These are phyloP conservation scores for Puccinia hordei DNA, from an alignment of 1,284 basidiomycete genomes.

Conservation along the genomic window DNA sequence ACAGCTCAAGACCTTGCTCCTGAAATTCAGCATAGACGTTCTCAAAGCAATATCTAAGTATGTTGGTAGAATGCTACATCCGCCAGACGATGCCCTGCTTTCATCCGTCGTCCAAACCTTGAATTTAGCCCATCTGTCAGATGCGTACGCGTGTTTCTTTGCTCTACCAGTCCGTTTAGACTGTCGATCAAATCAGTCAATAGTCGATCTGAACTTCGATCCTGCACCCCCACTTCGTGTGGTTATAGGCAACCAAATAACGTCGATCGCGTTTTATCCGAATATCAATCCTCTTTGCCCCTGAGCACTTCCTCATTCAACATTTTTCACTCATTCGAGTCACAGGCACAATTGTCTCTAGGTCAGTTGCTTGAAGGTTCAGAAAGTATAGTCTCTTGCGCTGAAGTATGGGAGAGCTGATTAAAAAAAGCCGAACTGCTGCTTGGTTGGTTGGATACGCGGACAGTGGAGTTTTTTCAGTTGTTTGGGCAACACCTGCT, in stretches of 20 bases:
- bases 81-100: neutral
- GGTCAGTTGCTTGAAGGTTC: constrained; percentile 5
- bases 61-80: neutral
- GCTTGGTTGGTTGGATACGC: too few species aligned
- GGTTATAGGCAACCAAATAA: constrained; percentile 12
- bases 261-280: constrained; percentile 6
- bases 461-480: constrained; percentile 26
- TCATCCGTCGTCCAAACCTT: neutral
- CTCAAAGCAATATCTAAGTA: constrained; percentile 1
- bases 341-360: neutral
- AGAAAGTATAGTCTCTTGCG: neutral
- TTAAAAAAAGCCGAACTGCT: neutral
- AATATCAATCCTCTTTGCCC: constrained; percentile 37
- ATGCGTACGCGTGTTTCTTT: constrained; percentile 7
- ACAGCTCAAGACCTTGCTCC: constrained; percentile 5
- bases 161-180: neutral
- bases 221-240: neutral
- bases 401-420: neutral
- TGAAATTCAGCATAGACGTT: constrained; percentile 9
- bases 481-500: constrained; percentile 15
- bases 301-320: constrained; percentile 22
- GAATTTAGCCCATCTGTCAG: constrained; percentile 1
- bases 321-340: constrained; percentile 21
- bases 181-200: neutral
- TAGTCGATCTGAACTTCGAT: neutral